Evolutionary conservation across 2,329 filamentous ascomycete species (phyloP), one percentile per base, ranked within the genome.

Genomic region (Aureobasidium namibiae): DNA sequence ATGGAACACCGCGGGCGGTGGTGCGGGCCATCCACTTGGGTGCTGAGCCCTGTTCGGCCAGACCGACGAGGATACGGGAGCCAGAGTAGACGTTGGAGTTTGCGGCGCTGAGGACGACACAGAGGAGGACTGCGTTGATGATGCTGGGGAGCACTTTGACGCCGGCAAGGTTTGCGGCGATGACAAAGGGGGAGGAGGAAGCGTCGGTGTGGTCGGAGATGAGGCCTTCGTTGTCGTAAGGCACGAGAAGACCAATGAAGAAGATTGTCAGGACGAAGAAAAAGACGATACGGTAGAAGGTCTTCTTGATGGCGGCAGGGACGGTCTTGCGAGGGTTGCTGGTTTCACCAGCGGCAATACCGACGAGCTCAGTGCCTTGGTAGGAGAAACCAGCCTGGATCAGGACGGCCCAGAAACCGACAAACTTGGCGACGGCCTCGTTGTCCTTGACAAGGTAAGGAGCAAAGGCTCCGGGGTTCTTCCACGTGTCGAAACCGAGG

Each of bases 31-130:
- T 72, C 62, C 74, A 72, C 2, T 63, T 66, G 4, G 78, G 78
- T 0, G 75, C 78, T 59, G 72, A 75, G 8, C 72, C 66, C 59
- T 77, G 73, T 59, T 77, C 72, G 0, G 77, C 80, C 68, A 91
- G 81, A 60, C 84, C 85, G 67, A 88, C 85, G 9, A 91, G 76
- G 21, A 90, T 83, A 67, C 88, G 83, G 42, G 83, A 86, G 53
- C 86, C 84, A 1, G 83, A 85, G 71, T 88, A 88, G 42, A 63
- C 60, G 53, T 61, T 61, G 18, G 60, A 60, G 46, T 64, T 64
- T n/a, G 65, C 62, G 41, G 61, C 88, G 0, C 87, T 89, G 65
- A 90, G 83, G 8, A 91, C 89, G 3, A 88, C 88, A 0, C 88
- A 59, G 31, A 63, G 38, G 31, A 63, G 57, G 45, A 86, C 79